Conservation (phyloP, 2,329 filamentous ascomycete species). For the Thielaviopsis cerberus region DNA sequence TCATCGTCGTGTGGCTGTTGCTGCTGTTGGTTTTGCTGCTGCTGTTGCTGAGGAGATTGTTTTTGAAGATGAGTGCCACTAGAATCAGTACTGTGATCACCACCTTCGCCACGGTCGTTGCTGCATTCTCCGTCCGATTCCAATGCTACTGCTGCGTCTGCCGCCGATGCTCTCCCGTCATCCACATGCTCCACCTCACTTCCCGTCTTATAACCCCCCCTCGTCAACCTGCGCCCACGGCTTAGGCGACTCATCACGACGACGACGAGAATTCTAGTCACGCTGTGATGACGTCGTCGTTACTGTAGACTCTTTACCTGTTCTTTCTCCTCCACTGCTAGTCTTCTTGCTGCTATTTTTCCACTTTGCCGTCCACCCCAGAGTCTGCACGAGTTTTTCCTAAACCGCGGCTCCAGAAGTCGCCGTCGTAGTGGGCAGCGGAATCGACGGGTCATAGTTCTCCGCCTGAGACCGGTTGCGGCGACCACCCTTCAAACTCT, state of each 20-base stretch:
- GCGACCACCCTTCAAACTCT: constrained; percentile 59
- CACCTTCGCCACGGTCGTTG: background rate
- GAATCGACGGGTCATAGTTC: constrained; percentile 9
- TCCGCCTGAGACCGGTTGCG: constrained; percentile 14
- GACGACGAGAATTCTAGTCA: background rate
- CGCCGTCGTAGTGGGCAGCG: constrained; percentile 8
- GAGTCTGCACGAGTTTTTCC: constrained; percentile 14
- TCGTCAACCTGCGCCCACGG: background rate
- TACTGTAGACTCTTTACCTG: background rate
- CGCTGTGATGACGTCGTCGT: background rate
- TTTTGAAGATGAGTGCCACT: background rate
- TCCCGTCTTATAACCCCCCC: background rate
- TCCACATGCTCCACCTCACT: background rate
- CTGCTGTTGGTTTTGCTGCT: too few relatives aligned
- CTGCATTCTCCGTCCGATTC: background rate
- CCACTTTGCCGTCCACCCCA: constrained; percentile 9
- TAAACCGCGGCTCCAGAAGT: constrained; percentile 24
- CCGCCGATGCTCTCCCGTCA: background rate
- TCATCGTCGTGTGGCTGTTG: too few relatives aligned
- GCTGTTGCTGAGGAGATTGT: background rate
- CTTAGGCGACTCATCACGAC: background rate
- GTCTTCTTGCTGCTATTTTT: constrained; percentile 1
- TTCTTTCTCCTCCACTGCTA: too few relatives aligned
- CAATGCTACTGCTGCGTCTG: background rate
- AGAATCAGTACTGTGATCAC: too few relatives aligned